Base-by-base conservation (phyloP, 306 rosid genomes). In the Cotoneaster glaucophyllus region DNA sequence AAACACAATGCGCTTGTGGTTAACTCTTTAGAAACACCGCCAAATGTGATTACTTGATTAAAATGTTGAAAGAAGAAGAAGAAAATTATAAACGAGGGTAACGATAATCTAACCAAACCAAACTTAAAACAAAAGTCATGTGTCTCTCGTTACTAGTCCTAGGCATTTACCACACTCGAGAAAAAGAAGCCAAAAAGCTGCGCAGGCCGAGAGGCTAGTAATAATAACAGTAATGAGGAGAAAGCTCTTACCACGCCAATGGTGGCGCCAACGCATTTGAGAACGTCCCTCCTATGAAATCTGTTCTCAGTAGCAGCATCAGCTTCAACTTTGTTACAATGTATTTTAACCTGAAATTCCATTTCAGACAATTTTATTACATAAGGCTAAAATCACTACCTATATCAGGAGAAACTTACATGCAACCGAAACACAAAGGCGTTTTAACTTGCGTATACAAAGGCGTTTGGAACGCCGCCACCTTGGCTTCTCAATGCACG, bases 181-280 rank as follows among this genome's bases (percentile, higher is more conserved):
- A 41, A 41, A 41, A 41, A 41, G 12, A 41, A 41, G 2, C 3
- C 6, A 41, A 41, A 11, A 41, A 11, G 45, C 45, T 11, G 13
- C 45, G 45, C 45, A 10, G 45, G 45, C 45, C 45, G 45, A 11
- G 45, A 41, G 48, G 48, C 14, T 43, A 43, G 48, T 43, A 43
- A 43, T 10, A 11, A 43, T 25, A 21, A 21, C 21, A 43, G 25
- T 53, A 31, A 43, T 2, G 50, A 81, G 68, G 25, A 59, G 67
- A 65, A 73, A 54, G 64, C 19, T 81, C 96, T 92, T 78, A 95
- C 99, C 91, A 92, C 62, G 74, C 91, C 90, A 69, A 92, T 50
- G 29, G 91, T 73, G 21, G 83, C 84, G 1, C 97, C 97, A 24
- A 86, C 29, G 79, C 87, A 84, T 83, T 87, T 85, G 78, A 95